Base-by-base conservation (phyloP, 208 protist species). In the Angomonas ambiguus region DNA sequence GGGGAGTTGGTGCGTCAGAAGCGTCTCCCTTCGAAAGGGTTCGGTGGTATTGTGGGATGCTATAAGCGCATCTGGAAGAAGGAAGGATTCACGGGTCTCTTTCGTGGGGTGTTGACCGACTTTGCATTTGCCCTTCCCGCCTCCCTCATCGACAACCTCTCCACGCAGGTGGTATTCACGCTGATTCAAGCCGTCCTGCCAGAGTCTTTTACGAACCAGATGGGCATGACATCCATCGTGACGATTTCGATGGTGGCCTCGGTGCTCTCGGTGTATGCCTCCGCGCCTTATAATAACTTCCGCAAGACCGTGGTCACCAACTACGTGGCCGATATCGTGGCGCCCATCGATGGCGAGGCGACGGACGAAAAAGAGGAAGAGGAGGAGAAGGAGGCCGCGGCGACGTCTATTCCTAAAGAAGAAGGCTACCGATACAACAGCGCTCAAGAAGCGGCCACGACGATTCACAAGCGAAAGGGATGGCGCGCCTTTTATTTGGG, bases 321-420 rank as follows among this genome's bases (percentile, higher is more conserved):
- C 72, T 94, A 91, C 76, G 67, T 83, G 51, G 85, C 70, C 16
- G 88, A 94, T 61, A 82, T 94, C 64, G 76, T 90, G 18, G 85
- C 80, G 2, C 74, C 80, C 1, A 33, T 53, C 34, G 51, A 32
- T 11, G 42, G n/a, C 0, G 51, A 62, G 8, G 24, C 49, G 13
- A 27, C 20, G 34, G 48, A 60, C 0, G 24, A 49, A 32, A 63
- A 69, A 59, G 13, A 18, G 4, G 35, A 38, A 24, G 18, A 30
- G n/a, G 64, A 6, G 34, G 68, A 49, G 1, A 42, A 63, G 1
- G 49, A 28, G 35, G 51, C 32, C 27, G 51, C 10, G 16, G 60
- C 27, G 38, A 24, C 32, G 30, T 41, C 18, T 28, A 22, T 38
- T 18, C 48, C 68, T 10, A 22, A 33, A 1, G 45, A 63, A 49